Base-by-base conservation (phyloP, 1,284 basidiomycete genomes). In the Cryptococcus neoformans region DNA sequence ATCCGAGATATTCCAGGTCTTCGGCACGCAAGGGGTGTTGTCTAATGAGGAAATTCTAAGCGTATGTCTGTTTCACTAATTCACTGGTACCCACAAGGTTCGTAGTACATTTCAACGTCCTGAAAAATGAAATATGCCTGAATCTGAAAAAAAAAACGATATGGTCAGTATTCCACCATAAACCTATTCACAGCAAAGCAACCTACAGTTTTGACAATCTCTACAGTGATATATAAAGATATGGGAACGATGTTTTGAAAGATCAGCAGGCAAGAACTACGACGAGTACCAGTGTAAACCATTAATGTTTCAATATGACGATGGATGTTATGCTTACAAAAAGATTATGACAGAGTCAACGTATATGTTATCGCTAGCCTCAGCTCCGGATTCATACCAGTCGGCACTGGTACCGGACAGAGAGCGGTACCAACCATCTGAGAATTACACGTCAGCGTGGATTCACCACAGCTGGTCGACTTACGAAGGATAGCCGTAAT, bases 181-280 rank as follows among this genome's bases (percentile, higher is more conserved):
- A 37, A 21, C 34, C 6, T 37, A 14, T 28, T 44, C 16, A 47
- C n/a, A 11, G 40, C n/a, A 47, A n/a, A 11, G 40, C n/a, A 6
- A 47, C 65, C 52, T 37, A 66, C 64, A 2, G 74, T 96, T 81
- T 96, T 97, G 82, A 97, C 93, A 61, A 97, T 89, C 79, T 98
- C 94, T 74, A 97, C 93, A 49, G 93, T 94, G 74, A 97, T 97
- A 81, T 96, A 96, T 37, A 99, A 84, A 17, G 92, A 96, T 63
- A 98, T 90, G 14, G 94, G 95, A 6, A 99, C 90, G 72, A 98
- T 96, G 76, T 97, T 98, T 79, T 98, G 93, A 81, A 97, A 98
- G 2, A 90, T 88, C 72, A 99, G 90, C 49, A 99, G 83, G 70
- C 87, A 90, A 2, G 89, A 88, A 9, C 87, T 90, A 62, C 10